Evolutionary conservation across 1,284 basidiomycete genomes (phyloP).

Genomic region (Leucoagaricus sp.): DNA sequence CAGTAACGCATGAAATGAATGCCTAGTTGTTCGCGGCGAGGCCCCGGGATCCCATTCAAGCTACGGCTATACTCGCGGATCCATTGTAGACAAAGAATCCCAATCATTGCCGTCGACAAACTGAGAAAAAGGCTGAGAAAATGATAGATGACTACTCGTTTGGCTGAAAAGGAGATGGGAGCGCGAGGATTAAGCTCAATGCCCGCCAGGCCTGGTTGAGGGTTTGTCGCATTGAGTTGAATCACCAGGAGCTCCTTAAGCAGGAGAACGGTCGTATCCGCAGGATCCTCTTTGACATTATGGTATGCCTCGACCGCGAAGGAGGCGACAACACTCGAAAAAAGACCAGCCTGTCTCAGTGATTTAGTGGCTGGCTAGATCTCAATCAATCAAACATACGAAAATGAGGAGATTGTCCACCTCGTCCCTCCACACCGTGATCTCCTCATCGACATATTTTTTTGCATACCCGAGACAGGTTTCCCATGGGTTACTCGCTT

Average conservation of each 20-base stretch:
- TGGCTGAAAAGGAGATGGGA: background rate
- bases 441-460: constrained; percentile 20
- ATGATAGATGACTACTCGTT: background rate
- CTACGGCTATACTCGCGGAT: background rate
- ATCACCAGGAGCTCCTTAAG: background rate
- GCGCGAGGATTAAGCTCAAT: background rate
- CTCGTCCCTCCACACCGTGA: constrained; percentile 26
- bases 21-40: constrained; percentile 10
- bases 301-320: constrained; percentile 5
- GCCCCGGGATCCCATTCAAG: background rate
- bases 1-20: constrained; percentile 22
- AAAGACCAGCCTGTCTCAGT: constrained; percentile 4
- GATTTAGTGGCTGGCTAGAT: background rate
- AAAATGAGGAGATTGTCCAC: constrained; percentile 27
- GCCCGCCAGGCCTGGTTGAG: background rate
- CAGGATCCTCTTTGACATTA: constrained; percentile 1
- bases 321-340: constrained; percentile 6
- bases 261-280: background rate
- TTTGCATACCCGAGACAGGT: constrained; percentile 17
- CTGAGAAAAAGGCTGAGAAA: background rate
- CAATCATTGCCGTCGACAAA: background rate
- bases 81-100: background rate
- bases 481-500: constrained; percentile 22
- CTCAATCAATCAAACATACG: constrained; percentile 14
- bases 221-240: background rate